Base-by-base conservation (phyloP, 129 eudicot genomes). In the Gnaphalium uliginosum region DNA sequence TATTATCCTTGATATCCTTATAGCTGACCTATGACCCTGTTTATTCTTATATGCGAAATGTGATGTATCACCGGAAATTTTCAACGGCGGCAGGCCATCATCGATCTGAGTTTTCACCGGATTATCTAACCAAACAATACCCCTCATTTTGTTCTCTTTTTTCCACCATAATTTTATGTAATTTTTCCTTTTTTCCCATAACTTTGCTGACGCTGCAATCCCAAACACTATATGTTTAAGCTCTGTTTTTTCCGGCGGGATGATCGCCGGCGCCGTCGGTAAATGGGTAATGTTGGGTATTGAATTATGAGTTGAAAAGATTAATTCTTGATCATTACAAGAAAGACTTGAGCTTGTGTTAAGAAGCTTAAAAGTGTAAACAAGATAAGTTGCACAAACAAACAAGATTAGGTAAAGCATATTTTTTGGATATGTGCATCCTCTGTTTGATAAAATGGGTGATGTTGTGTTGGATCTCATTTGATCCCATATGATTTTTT, bases 1-100 rank as follows among this genome's bases (percentile, higher is more conserved):
- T 0, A 94, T 82, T 15, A 94, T 90, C 80, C 98, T 60, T 17
- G 97, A 88, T 30, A 93, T 90, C 82, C 98, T 79, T 54, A 93
- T 90, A 35, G 98, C 98, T 14, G 98, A 93, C 78, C 98, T 82
- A 71, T 90, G 96, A 1, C 98, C 98, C 83, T 88, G 92, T 77
- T 46, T 75, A 85, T 90, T 86, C 80, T 85, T 90, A 68, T 93
- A 93, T 0, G 83, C 83, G 27, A 93, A 93, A 39, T 66, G 68
- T 23, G 92, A 82, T 0, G 98, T 90, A 53, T 93, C 89, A 27
- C 86, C 87, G 66, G 98, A 93, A 10, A 93, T 88, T 68, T 66
- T 88, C 23, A 90, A 24, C 78, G 77, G 84, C 24, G 98, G 98
- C 5, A 93, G 78, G 9, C 41, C 61, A 22, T 86, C 90, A n/a